Evolutionary conservation across 2,329 filamentous ascomycete genomes (phyloP).

Genomic region (Seiridium unicorne): DNA sequence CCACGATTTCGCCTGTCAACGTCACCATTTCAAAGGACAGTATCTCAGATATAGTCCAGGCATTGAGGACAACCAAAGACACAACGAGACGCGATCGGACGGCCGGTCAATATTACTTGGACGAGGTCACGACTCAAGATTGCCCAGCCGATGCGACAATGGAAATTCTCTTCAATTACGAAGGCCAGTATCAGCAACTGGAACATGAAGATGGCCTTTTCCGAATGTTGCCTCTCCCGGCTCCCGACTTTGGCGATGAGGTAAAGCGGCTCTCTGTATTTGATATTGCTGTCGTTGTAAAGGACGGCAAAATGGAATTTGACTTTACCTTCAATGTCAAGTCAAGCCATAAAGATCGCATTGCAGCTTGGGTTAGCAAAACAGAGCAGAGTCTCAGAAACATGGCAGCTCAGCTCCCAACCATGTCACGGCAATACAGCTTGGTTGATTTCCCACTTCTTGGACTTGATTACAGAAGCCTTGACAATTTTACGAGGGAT

Average conservation of each 20-base stretch:
- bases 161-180: constrained; percentile 10
- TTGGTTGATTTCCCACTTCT: constrained; percentile 8
- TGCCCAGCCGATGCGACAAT: neutral
- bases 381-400: neutral
- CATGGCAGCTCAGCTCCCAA: neutral
- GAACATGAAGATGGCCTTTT: constrained; percentile 7
- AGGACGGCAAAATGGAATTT: constrained; percentile 2
- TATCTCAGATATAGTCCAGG: neutral
- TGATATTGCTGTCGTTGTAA: constrained; percentile 6
- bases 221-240: constrained; percentile 7
- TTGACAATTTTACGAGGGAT: neutral
- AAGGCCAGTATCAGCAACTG: constrained; percentile 9
- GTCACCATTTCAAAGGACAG: neutral
- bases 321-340: constrained; percentile 6
- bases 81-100: neutral
- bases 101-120: neutral
- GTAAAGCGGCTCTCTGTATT: neutral
- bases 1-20: constrained; percentile 2
- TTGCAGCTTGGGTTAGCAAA: constrained; percentile 7
- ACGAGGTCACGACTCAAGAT: neutral
- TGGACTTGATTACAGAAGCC: neutral
- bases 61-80: constrained; percentile 4
- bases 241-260: neutral
- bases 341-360: constrained; percentile 5
- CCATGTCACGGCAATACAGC: neutral